Evolutionary conservation across 352 stramenopile genomes (phyloP).

Genomic region (Pythium sukuiense): DNA sequence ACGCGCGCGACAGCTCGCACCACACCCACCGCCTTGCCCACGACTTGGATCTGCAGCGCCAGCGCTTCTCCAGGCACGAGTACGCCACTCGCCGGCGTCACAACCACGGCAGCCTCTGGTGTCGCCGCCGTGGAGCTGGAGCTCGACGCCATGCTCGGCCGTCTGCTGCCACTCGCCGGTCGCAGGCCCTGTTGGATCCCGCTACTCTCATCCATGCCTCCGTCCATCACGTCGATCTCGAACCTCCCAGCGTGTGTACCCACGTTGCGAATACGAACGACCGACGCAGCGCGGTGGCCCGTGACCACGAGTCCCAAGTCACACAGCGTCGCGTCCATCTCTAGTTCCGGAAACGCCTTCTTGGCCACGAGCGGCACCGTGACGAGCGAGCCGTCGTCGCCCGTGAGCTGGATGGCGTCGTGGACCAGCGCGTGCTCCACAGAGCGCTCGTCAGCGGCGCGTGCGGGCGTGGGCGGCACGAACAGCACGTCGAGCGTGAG

Average conservation of each 20-base stretch:
- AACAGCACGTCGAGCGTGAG: conserved; percentile 72
- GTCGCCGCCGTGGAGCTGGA: background rate
- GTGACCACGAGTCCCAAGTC: conserved; percentile 72
- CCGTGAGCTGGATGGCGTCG: conserved; percentile 57
- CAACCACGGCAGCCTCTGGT: conserved; percentile 18
- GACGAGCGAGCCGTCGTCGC: conserved; percentile 55
- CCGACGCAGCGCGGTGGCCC: conserved; percentile 47
- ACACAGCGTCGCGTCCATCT: conserved; percentile 51
- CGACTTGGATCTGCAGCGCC: conserved; percentile 18
- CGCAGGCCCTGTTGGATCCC: background rate
- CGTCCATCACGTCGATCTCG: conserved; percentile 49
- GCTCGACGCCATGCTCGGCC: conserved; percentile 2
- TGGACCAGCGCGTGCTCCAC: conserved; percentile 46
- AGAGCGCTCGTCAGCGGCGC: conserved; percentile 10
- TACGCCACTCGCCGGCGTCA: conserved; percentile 37
- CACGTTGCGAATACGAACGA: conserved; percentile 56
- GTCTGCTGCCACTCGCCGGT: background rate
- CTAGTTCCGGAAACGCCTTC: conserved; percentile 51
- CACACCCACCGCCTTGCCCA: conserved; percentile 9
- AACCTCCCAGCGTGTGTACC: conserved; percentile 45
- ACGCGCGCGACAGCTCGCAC: conserved; percentile 18
- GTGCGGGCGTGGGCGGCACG: conserved; percentile 16
- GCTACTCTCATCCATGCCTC: background rate
- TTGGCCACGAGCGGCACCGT: conserved; percentile 65
- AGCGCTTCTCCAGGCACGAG: conserved; percentile 18